A percentile compares a stretch with the other conserved stretches of the same genome.
Conservation (phyloP, 2,329 filamentous ascomycete genomes). For the Orbilia blumenaviensis region DNA sequence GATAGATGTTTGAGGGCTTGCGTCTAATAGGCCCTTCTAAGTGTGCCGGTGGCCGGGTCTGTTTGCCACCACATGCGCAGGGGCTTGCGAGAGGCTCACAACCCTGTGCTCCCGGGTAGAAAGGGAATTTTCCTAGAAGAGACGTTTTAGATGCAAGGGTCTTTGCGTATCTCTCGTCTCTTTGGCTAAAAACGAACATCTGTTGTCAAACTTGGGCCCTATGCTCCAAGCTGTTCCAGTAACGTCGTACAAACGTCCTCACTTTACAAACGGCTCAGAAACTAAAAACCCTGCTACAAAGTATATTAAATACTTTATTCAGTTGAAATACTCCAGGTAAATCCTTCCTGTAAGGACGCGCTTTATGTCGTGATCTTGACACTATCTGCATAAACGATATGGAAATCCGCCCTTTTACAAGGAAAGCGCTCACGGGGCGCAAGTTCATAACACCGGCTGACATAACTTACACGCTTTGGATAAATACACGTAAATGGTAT, state of each 20-base stretch:
- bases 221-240: neutral
- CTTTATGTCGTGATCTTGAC: neutral
- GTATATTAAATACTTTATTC: too few species aligned
- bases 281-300: too few species aligned
- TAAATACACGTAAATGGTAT: too few species aligned
- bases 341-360: too few species aligned
- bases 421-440: neutral
- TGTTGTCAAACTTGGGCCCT: neutral
- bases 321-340: too few species aligned
- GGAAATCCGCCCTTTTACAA: neutral
- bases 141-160: slow-evolving; percentile 14
- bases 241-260: too few species aligned
- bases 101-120: slow-evolving; percentile 26
- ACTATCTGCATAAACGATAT: slow-evolving; percentile 1
- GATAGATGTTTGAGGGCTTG: neutral
- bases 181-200: slow-evolving; percentile 18
- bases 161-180: slow-evolving; percentile 1
- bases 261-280: too few species aligned
- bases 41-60: slow-evolving; percentile 19
- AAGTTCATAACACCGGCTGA: neutral
- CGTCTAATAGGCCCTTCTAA: slow-evolving; percentile 18
- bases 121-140: slow-evolving; percentile 30
- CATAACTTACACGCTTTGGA: too few species aligned
- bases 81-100: slow-evolving; percentile 19
- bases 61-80: slow-evolving; percentile 39